These are phyloP conservation scores for Nicotiana undulata DNA, from an alignment of 257 asterid species.

Conservation along the genomic window DNA sequence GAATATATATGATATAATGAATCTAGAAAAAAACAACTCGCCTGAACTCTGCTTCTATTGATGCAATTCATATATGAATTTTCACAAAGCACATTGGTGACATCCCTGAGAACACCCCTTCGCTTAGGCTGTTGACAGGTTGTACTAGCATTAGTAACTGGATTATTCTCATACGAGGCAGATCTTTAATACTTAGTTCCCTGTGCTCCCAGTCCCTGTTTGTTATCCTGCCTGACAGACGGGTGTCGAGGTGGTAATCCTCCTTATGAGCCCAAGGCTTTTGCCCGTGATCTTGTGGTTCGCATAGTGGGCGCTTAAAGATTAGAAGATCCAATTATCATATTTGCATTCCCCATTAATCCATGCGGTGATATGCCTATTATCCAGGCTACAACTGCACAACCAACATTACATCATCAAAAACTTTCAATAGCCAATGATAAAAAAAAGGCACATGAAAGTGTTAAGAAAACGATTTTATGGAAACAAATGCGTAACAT, in stretches of 20 bases:
- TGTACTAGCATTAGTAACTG: conserved; percentile 15
- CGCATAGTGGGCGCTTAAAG: conserved; percentile 37
- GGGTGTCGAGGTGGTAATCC: conserved; percentile 74
- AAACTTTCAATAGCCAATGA: not conserved
- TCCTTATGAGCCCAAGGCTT: conserved; percentile 43
- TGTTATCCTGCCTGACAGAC: conserved; percentile 38
- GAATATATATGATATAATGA: not conserved
- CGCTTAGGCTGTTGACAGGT: conserved; percentile 46
- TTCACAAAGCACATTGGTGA: conserved; percentile 56
- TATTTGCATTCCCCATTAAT: conserved; percentile 34
- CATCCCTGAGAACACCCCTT: conserved; percentile 78
- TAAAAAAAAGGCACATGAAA: not conserved
- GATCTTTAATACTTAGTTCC: conserved; percentile 57
- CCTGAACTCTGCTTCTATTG: conserved; percentile 47
- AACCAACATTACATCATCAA: conserved; percentile 11
- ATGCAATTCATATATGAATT: conserved; percentile 40
- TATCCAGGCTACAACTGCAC: conserved; percentile 35
- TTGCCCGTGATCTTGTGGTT: conserved; percentile 76
- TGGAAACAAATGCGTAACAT: not conserved
- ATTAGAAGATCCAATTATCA: conserved; percentile 48
- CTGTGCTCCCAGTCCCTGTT: conserved; percentile 29
- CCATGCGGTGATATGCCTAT: conserved; percentile 24
- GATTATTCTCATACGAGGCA: conserved; percentile 37
- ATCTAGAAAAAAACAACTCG: conserved; percentile 5
- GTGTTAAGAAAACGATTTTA: not conserved